Base-by-base conservation (phyloP, 2,329 filamentous ascomycete species). In the Cladorrhinum sp. region DNA sequence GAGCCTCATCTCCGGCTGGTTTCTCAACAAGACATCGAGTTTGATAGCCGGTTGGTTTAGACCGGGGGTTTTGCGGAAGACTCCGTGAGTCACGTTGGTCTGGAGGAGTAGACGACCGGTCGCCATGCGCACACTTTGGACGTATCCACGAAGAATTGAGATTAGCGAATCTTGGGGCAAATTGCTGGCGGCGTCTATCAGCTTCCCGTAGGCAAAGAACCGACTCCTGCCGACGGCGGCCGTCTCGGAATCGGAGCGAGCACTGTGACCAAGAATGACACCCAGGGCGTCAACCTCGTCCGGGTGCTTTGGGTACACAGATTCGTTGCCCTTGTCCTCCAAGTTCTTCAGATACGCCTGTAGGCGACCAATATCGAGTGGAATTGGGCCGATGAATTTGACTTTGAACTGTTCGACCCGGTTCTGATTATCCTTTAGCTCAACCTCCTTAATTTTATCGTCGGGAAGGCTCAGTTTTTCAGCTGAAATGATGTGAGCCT, bases 51-150 rank as follows among this genome's bases (percentile, higher is more conserved):
- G 16, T 12, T 45, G 16, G 3, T 18, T 8, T n/a, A n/a, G n/a
- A n/a, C n/a, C n/a, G 3, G 41, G 41, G n/a, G n/a, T 45, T 2
- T 73, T 68, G 10, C 77, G 79, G 69, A 85, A 85, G 18, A 84
- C 76, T 2, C 78, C 79, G 63, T 84, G 79, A 0, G 80, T 79
- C 9, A 84, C 78, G 59, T 86, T 85, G 51, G 76, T 74, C 62
- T 86, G 86, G 24, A 85, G 71, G 0, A 86, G 75, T 1, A 85
- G 66, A 0, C 81, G 75, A 1, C 81, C 82, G 0, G 83, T 85
- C 0, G 79, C 79, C 0, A 81, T 73, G 5, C 82, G 80, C 2
- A 79, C 76, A 29, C 81, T 84, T 66, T 83, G 80, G 59, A 84
- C 84, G 65, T 81, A 85, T 1, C 83, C 83, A 16, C 82, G 78